Conservation (phyloP, 495 filamentous ascomycete genomes). For the Xylaria acuta region DNA sequence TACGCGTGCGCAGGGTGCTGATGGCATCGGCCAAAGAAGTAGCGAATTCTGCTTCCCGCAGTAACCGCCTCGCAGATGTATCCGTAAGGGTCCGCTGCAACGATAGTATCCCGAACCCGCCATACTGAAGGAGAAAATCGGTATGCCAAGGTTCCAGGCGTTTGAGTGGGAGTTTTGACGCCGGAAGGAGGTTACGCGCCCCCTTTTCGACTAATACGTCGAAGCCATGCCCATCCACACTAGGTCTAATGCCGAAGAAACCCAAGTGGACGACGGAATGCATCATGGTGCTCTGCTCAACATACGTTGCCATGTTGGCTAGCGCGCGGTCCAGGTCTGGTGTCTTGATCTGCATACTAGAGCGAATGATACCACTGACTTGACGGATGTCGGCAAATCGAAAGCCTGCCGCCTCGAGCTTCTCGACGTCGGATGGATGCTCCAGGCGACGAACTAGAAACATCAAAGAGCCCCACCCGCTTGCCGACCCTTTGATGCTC, state of each 20-base stretch:
- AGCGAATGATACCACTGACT: constrained; percentile 69
- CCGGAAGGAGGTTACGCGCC: constrained; percentile 71
- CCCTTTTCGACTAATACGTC: constrained; percentile 75
- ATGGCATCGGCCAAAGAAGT: constrained; percentile 45
- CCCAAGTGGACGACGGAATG: constrained; percentile 75
- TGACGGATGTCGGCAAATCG: constrained; percentile 74
- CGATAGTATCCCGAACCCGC: constrained; percentile 61
- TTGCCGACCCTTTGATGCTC: constrained; percentile 38
- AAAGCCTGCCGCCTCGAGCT: constrained; percentile 74
- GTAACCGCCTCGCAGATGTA: constrained; percentile 40
- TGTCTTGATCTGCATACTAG: constrained; percentile 72
- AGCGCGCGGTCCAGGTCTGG: constrained; percentile 61
- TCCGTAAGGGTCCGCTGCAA: constrained; percentile 56
- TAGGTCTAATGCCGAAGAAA: constrained; percentile 75
- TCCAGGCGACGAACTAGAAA: constrained; percentile 77
- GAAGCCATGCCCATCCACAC: constrained; percentile 67
- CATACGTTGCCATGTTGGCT: constrained; percentile 66
- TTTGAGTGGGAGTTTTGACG: constrained; percentile 62
- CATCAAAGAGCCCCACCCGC: constrained; percentile 74
- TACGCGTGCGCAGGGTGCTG: constrained; percentile 44
- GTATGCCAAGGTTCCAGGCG: constrained; percentile 65
- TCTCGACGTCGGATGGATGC: constrained; percentile 58
- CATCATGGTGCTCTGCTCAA: constrained; percentile 53
- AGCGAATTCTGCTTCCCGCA: constrained; percentile 47
- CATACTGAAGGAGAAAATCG: constrained; percentile 61